A percentile compares a stretch with the other conserved stretches of the same genome.
These are phyloP conservation scores for Tolypocladium pustulatum DNA, from an alignment of 2,329 filamentous ascomycete genomes.

Conservation along the genomic window DNA sequence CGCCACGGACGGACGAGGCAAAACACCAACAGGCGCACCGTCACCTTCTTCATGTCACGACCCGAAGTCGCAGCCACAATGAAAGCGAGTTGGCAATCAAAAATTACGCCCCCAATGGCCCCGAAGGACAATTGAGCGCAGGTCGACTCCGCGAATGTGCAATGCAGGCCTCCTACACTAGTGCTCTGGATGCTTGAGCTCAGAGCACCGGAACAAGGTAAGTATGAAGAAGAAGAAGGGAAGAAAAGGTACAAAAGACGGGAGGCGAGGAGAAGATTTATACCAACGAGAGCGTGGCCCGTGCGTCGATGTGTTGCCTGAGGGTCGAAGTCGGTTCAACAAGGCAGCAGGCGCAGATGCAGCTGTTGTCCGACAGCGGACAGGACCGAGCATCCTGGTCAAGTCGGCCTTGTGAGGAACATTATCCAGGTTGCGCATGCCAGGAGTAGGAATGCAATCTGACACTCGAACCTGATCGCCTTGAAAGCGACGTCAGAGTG, in stretches of 20 bases:
- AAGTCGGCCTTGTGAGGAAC: background rate
- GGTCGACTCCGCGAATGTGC: slow-evolving; percentile 40
- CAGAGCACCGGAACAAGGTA: slow-evolving; percentile 34
- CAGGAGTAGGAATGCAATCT: background rate
- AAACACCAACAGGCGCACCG: background rate
- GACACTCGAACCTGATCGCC: background rate
- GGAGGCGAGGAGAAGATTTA: slow-evolving; percentile 8
- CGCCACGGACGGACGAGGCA: background rate
- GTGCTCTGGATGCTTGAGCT: slow-evolving; percentile 32
- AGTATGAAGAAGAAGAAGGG: slow-evolving; percentile 36
- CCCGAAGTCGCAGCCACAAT: slow-evolving; percentile 27
- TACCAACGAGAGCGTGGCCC: slow-evolving; percentile 8
- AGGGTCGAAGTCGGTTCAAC: slow-evolving; percentile 1
- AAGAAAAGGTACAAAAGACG: slow-evolving; percentile 11
- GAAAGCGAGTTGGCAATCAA: slow-evolving; percentile 34
- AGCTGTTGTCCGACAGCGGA: background rate
- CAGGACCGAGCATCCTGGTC: background rate
- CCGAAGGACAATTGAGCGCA: slow-evolving; percentile 39
- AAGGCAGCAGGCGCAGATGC: background rate
- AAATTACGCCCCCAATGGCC: slow-evolving; percentile 40
- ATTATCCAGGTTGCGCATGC: background rate
- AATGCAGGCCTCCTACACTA: slow-evolving; percentile 39
- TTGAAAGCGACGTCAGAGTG: background rate
- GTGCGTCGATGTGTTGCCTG: slow-evolving; percentile 10
- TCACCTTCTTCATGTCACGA: slow-evolving; percentile 31